Evolutionary conservation across 2,329 filamentous ascomycete species (phyloP), one percentile per base, ranked within the genome.

Genomic region (Hymenoscyphus salicellus): DNA sequence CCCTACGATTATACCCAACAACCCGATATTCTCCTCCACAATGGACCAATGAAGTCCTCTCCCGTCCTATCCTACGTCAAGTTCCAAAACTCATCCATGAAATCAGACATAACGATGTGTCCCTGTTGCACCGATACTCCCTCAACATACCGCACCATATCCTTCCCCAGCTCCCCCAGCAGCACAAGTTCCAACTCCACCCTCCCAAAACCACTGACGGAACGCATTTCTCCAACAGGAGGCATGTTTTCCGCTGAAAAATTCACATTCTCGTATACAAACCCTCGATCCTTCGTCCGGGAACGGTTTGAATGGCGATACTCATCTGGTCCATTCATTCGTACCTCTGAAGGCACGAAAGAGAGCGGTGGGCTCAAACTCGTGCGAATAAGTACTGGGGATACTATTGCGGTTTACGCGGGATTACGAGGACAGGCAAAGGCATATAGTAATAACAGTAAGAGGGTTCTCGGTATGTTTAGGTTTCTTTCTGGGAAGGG

Each of bases 291-390:
- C 3, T 63, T 64, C 30, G 60, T 66, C 0, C 65, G 70, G 36
- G 71, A 72, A 49, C 61, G 65, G 16, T 73, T 73, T 56, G 71
- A 73, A 57, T 73, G 72, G 72, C 63, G 68, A 46, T 65, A 70
- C 41, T 61, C 67, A 1, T 57, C 56, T 36, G 62, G 67, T 2
- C 63, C 61, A 5, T 69, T 71, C 20, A 56, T 63, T 7, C 58
- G 68, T 7, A 65, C 59, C 16, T 60, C 63, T n/a, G 59, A 69
- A 38, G 66, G 64, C 16, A 36, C 62, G n/a, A 52, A 67, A 61
- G 64, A 72, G 58, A 65, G 66, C 32, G 69, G 69, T 2, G 70
- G 67, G 0, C 56, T 73, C 61, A 73, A 72, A 33, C 36, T 73
- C 11, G 61, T 72, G n/a, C 57, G 72, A 5, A 63, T 63, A 8